Evolutionary conservation across 129 eudicot genomes (phyloP).

Genomic region (Saposhnikovia divaricata): DNA sequence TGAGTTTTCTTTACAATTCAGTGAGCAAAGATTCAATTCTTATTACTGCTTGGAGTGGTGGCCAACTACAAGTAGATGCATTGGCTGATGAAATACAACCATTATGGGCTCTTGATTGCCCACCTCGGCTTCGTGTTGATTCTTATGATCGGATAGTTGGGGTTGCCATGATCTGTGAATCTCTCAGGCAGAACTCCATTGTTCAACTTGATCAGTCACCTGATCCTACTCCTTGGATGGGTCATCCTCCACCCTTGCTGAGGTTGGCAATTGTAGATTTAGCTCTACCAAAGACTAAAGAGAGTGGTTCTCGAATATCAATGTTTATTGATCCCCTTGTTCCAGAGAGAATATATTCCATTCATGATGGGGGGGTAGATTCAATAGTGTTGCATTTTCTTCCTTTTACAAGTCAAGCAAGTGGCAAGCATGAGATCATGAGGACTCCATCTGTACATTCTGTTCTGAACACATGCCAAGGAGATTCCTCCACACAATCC

Average conservation of each 20-base stretch:
- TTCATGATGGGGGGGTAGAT: slow-evolving; percentile 89
- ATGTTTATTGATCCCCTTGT: slow-evolving; percentile 71
- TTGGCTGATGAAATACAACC: slow-evolving; percentile 95
- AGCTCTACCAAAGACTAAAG: slow-evolving; percentile 51
- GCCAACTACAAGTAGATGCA: slow-evolving; percentile 89
- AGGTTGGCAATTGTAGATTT: slow-evolving; percentile 81
- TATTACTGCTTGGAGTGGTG: slow-evolving; percentile 81
- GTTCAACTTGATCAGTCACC: slow-evolving; percentile 45
- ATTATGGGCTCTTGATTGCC: slow-evolving; percentile 57
- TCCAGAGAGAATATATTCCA: slow-evolving; percentile 63
- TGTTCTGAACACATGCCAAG: slow-evolving; percentile 66
- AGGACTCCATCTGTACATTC: slow-evolving; percentile 72
- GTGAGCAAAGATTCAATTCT: slow-evolving; percentile 82
- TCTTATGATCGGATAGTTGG: slow-evolving; percentile 52
- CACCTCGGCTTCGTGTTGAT: slow-evolving; percentile 68
- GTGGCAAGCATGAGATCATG: slow-evolving; percentile 55
- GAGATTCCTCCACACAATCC: slow-evolving; percentile 37
- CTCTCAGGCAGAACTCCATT: slow-evolving; percentile 29
- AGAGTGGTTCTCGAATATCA: slow-evolving; percentile 33
- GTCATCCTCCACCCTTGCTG: slow-evolving; percentile 77
- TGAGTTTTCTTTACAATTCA: slow-evolving; percentile 65
- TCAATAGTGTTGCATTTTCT: slow-evolving; percentile 83
- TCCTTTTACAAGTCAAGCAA: slow-evolving; percentile 78
- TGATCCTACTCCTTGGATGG: slow-evolving; percentile 57
- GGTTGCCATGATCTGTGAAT: slow-evolving; percentile 91